Conservation (phyloP, 768 basidiomycete species). For the Porphyrellus cyaneotinctus region DNA sequence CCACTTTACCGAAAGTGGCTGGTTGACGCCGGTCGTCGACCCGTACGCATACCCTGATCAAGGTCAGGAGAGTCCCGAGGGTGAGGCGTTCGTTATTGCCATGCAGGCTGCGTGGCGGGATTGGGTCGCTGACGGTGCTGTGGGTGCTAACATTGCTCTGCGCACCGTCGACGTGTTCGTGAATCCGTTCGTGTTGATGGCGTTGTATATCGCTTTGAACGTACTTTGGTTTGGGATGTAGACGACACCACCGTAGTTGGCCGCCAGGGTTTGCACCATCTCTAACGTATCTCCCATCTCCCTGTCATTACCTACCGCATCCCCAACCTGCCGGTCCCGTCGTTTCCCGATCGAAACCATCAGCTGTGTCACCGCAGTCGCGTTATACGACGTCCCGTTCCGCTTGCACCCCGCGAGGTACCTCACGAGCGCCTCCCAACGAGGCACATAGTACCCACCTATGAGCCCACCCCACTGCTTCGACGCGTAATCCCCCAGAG, state of each 20-base stretch:
- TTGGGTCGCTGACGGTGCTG: constrained; percentile 57
- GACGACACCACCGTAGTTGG: constrained; percentile 6
- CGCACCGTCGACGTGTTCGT: not conserved
- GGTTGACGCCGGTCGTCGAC: constrained; percentile 73
- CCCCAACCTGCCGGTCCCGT: constrained; percentile 28
- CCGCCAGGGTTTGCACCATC: constrained; percentile 13
- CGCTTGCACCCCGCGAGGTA: constrained; percentile 31
- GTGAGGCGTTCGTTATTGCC: constrained; percentile 72
- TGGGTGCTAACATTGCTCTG: constrained; percentile 41
- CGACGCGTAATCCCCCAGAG: constrained; percentile 46
- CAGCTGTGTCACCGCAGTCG: constrained; percentile 15
- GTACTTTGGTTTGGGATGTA: not conserved
- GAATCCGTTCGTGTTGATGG: not conserved
- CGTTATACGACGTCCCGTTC: constrained; percentile 28
- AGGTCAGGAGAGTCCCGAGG: constrained; percentile 65
- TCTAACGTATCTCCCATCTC: constrained; percentile 21
- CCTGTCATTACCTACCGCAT: not conserved
- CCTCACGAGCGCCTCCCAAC: constrained; percentile 35
- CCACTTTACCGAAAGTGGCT: constrained; percentile 58
- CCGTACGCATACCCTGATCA: constrained; percentile 49
- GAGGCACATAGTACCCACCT: constrained; percentile 31
- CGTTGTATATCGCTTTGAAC: not conserved
- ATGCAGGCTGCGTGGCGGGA: constrained; percentile 74
- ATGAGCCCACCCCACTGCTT: constrained; percentile 42
- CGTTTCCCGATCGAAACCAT: constrained; percentile 34